phyloP scores from a whole-genome alignment of 495 filamentous ascomycete species.

The Penicillium steckii region DNA sequence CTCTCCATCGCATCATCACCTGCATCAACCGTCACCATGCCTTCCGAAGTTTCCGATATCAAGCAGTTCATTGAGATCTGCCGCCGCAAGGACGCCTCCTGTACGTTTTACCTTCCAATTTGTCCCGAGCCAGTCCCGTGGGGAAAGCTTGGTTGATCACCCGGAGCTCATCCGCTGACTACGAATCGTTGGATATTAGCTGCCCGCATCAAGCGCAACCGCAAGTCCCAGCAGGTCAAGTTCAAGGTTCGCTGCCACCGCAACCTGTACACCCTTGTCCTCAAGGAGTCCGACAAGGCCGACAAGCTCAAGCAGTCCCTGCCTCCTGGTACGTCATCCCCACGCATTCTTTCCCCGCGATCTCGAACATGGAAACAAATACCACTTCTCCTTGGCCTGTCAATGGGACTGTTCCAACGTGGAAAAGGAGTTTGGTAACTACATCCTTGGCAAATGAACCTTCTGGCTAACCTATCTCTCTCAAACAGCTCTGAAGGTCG shows the following conservation, averaged over 20 bases:
- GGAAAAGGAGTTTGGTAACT: background rate
- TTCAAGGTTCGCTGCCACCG: slow-evolving; percentile 99
- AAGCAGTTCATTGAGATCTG: slow-evolving; percentile 99
- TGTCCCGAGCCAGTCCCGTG: background rate
- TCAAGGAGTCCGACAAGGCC: slow-evolving; percentile 98
- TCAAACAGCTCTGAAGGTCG: slow-evolving; percentile 65
- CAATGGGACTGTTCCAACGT: too few relatives aligned
- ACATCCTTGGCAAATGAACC: background rate
- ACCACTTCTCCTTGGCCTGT: too few relatives aligned
- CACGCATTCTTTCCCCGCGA: slow-evolving; percentile 1
- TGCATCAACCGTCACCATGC: slow-evolving; percentile 64
- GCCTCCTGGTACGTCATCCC: slow-evolving; percentile 75
- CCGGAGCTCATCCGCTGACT: slow-evolving; percentile 14
- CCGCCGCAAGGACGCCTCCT: slow-evolving; percentile 96
- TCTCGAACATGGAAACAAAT: background rate
- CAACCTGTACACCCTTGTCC: slow-evolving; percentile 93
- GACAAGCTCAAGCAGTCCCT: slow-evolving; percentile 99
- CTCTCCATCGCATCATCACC: slow-evolving; percentile 18
- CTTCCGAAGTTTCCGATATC: slow-evolving; percentile 97
- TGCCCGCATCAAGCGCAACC: slow-evolving; percentile 96
- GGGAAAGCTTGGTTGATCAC: slow-evolving; percentile 6
- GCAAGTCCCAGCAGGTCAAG: slow-evolving; percentile 85
- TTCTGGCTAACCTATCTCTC: slow-evolving; percentile 3
- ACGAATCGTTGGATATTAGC: slow-evolving; percentile 51
- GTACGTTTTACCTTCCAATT: slow-evolving; percentile 52